These are phyloP conservation scores for Aspergillus sclerotioniger DNA, from an alignment of 495 filamentous ascomycete genomes.

Conservation along the genomic window DNA sequence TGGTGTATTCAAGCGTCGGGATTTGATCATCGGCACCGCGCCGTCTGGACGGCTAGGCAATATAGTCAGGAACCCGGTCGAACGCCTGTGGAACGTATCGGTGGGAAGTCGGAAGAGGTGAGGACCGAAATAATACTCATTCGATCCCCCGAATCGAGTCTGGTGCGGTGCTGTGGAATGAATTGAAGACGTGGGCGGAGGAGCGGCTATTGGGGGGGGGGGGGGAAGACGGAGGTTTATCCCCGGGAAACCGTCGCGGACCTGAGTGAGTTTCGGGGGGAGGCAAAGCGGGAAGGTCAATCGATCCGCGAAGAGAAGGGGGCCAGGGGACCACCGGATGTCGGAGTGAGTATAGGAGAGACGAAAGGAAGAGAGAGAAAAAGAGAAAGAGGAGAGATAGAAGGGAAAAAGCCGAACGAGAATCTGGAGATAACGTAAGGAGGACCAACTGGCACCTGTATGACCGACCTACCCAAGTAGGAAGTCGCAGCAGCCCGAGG, in stretches of 20 bases:
- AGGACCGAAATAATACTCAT: conserved; percentile 3
- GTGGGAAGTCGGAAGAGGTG: neutral
- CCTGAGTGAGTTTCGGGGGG: conserved; percentile 4
- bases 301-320: conserved; percentile 11
- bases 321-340: neutral
- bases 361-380: conserved; percentile 2
- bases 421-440: conserved; percentile 24
- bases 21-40: conserved; percentile 21
- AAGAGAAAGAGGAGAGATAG: conserved; percentile 12
- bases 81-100: neutral
- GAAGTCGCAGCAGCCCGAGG: neutral
- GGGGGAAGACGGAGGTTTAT: conserved; percentile 6
- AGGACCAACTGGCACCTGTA: conserved; percentile 15
- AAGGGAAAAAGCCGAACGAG: neutral
- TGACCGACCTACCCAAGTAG: conserved; percentile 1
- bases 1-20: conserved; percentile 32
- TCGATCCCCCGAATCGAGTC: neutral
- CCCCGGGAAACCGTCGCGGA: conserved; percentile 14
- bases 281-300: conserved; percentile 9
- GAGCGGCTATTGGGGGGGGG: conserved; percentile 5
- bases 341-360: neutral
- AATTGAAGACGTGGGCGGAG: neutral
- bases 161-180: neutral
- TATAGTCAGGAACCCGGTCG: neutral
- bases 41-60: conserved; percentile 2